Evolutionary conservation across 371 early-diverging fungal genomes (phyloP).

Genomic region (Lichtheimia corymbifera): DNA sequence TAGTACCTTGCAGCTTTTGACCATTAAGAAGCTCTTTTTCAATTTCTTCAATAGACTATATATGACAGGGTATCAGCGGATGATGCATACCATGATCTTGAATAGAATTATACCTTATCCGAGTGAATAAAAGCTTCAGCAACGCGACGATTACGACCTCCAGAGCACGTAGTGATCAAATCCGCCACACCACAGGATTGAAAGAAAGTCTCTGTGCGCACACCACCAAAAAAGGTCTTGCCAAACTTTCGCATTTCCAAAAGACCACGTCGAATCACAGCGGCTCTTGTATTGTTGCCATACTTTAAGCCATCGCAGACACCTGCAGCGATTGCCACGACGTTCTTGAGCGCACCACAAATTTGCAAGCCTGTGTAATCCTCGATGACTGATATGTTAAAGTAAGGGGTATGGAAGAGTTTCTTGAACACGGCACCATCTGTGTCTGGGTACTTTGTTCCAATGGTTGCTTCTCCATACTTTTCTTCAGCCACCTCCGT

Average conservation of each 20-base stretch:
- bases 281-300: conserved; percentile 96
- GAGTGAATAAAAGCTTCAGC: conserved; percentile 85
- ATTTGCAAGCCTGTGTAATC: conserved; percentile 94
- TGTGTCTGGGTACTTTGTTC: conserved; percentile 50
- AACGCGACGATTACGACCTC: conserved; percentile 91
- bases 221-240: conserved; percentile 76
- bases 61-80: not conserved
- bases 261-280: conserved; percentile 95
- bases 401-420: conserved; percentile 62
- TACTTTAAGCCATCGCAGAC: conserved; percentile 78
- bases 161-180: conserved; percentile 91
- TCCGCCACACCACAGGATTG: conserved; percentile 82
- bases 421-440: conserved; percentile 81
- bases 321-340: conserved; percentile 96
- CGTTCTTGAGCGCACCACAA: conserved; percentile 98
- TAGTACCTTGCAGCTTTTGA: conserved; percentile 97
- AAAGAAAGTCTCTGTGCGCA: conserved; percentile 88
- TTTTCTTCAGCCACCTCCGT: conserved; percentile 88
- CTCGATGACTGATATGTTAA: conserved; percentile 76
- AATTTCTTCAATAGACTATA: conserved; percentile 74
- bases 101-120: conserved; percentile 51
- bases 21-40: conserved; percentile 91
- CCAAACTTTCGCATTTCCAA: conserved; percentile 95
- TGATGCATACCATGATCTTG: not conserved
- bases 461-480: conserved; percentile 94